Evolutionary conservation across 2,329 filamentous ascomycete species (phyloP).

Genomic region (Talaromyces sp.): DNA sequence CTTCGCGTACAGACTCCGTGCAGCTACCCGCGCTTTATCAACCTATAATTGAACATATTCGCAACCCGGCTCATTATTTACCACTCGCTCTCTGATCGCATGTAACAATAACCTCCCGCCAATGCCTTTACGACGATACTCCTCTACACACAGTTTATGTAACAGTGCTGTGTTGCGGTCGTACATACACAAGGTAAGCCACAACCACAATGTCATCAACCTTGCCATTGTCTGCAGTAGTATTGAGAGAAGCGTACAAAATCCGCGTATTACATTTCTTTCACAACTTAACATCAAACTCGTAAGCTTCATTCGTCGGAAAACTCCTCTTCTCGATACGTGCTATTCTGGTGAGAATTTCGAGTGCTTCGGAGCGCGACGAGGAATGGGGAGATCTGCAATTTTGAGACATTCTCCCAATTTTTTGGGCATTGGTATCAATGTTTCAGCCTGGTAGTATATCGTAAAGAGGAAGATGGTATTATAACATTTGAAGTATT

Average conservation of each 20-base stretch:
- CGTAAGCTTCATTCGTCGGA: slow-evolving; percentile 51
- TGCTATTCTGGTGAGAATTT: slow-evolving; percentile 37
- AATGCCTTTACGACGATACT: slow-evolving; percentile 49
- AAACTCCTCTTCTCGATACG: slow-evolving; percentile 53
- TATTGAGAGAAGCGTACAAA: slow-evolving; percentile 33
- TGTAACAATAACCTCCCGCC: slow-evolving; percentile 45
- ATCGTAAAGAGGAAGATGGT: background rate
- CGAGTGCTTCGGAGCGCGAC: slow-evolving; percentile 34
- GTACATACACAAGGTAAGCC: slow-evolving; percentile 51
- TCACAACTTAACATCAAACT: slow-evolving; percentile 48
- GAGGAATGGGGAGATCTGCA: slow-evolving; percentile 41
- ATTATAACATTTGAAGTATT: background rate
- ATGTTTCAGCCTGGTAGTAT: background rate
- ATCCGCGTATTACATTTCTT: slow-evolving; percentile 52
- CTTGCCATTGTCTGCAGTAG: slow-evolving; percentile 17
- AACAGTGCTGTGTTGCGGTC: slow-evolving; percentile 48
- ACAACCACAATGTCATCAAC: slow-evolving; percentile 27
- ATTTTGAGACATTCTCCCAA: slow-evolving; percentile 31
- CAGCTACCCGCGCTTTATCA: slow-evolving; percentile 47
- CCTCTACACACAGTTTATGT: slow-evolving; percentile 54
- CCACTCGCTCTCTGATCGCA: slow-evolving; percentile 36
- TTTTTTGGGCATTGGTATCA: background rate
- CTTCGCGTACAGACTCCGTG: slow-evolving; percentile 47
- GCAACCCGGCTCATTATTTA: background rate
- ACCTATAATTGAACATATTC: slow-evolving; percentile 45